Evolutionary conservation across 2,329 filamentous ascomycete species (phyloP), one percentile per base, ranked within the genome.

Genomic region (Exophiala dermatitidis): DNA sequence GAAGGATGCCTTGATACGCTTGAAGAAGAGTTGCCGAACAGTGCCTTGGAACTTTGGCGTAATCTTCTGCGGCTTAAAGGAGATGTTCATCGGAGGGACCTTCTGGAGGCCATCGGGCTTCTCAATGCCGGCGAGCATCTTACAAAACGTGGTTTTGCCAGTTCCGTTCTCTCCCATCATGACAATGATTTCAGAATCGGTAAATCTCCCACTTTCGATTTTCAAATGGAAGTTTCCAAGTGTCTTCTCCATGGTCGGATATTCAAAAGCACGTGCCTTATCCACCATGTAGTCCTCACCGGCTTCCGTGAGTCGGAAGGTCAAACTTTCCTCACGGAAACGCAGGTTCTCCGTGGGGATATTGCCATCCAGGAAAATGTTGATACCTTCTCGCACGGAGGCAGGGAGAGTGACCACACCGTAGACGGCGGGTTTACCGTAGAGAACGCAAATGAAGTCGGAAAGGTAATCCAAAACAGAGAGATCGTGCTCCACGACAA

Each of bases 101-200:
- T 82, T 82, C 65, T 81, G 77, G 61, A 78, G 83, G 64, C 81
- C 83, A 65, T 98, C 94, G 5, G 94, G 93, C 75, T 96, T 91
- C 64, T 95, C 80, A 37, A 87, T 88, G 68, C 94, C 94, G 53
- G 93, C 93, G 62, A 98, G 79, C 75, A 98, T 86, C 69, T 86
- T 89, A 78, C 91, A 97, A 80, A 98, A 98, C 3, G 93, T 98
- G 1, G 93, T 98, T 80, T 98, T 96, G 71, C 94, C 94, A 34
- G 94, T 98, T 74, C 93, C 93, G 74, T 98, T 98, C 77, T 97
- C 91, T 63, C 93, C 93, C 93, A 98, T 97, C 89, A 98, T 95
- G 72, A 98, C 93, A 53, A 98, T 83, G 64, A 98, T 98, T 69
- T 98, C 93, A 0, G 93, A 98, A 71, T 98, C 91, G 19, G 93